Evolutionary conservation across 2,329 filamentous ascomycete species (phyloP), one percentile per base, ranked within the genome.

Genomic region (Aspergillus unguis): DNA sequence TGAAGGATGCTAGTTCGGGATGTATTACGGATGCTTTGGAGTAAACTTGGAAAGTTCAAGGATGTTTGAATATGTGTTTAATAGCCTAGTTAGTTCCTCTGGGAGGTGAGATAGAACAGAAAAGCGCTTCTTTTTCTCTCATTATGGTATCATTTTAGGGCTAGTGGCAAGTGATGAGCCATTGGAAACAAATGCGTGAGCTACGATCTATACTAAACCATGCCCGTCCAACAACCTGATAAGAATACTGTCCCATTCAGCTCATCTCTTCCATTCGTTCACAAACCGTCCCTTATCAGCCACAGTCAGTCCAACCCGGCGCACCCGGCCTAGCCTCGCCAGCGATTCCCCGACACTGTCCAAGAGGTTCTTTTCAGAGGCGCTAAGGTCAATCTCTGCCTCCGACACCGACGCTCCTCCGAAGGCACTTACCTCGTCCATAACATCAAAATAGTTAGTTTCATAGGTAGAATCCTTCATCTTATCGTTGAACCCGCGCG

Each of bases 271-370:
- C 85, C 85, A 92, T 29, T 85, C 85, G 50, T 85, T 80, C 28
- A 95, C 80, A 71, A 99, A 99, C 5, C 85, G 83, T 26, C 79
- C 76, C 77, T 99, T 99, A 56, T 97, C 90, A 62, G 80, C 77
- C 50, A 95, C 79, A 0, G 90, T 91, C 59, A 99, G 70, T 0
- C 88, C 91, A 1, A 99, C 90, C 51, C 92, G 81, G 77, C 95
- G 95, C 36, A 94, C 92, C 55, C 94, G 79, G 1, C 92, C 90
- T 48, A 99, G 71, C 48, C 92, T 77, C n/a, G 94, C 91, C 51
- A 99, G 76, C 8, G 91, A 85, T 62, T 97, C 94, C 1, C 84
- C 90, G 11, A 99, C 83, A 33, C 82, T 81, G 64, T 96, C 89
- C 40, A 97, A 74, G 9, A 92, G 76, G 36, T 78, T 79, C 65